These are phyloP conservation scores for Diaporthe vexans DNA, from an alignment of 2,329 filamentous ascomycete genomes.

Conservation along the genomic window DNA sequence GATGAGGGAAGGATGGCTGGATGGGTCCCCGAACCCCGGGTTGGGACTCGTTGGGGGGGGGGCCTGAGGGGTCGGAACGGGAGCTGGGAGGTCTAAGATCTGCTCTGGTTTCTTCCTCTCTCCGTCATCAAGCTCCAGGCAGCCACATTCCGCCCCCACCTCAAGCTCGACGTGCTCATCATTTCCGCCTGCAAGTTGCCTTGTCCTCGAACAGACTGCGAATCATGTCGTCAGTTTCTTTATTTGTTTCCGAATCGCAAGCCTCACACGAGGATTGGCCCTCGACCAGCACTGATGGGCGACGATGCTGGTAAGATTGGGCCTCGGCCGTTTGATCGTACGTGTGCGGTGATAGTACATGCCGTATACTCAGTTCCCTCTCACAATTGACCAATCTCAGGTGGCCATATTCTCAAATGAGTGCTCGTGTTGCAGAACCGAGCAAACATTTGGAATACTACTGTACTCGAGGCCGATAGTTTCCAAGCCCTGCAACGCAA, in stretches of 20 bases:
- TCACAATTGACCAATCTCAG: neutral
- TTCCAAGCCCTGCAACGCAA: conserved; percentile 5
- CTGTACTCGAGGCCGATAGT: conserved; percentile 1
- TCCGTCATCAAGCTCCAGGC: conserved; percentile 23
- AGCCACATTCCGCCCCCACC: conserved; percentile 18
- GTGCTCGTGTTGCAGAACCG: neutral
- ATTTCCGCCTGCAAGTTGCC: neutral
- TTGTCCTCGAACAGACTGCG: neutral
- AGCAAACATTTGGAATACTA: neutral
- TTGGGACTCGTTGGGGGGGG: neutral
- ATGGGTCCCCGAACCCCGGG: conserved; percentile 1
- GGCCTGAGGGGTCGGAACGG: neutral
- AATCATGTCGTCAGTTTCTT: conserved; percentile 8
- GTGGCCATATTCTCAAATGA: neutral
- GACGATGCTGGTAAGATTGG: neutral
- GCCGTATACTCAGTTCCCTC: neutral
- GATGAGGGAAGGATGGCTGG: conserved; percentile 3
- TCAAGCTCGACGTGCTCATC: neutral
- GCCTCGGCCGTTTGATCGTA: neutral
- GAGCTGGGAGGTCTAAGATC: too few species aligned
- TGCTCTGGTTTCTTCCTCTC: neutral
- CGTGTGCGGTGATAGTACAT: neutral
- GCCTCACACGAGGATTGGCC: neutral
- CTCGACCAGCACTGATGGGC: neutral
- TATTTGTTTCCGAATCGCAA: neutral